Evolutionary conservation across 2,329 filamentous ascomycete species (phyloP), one percentile per base, ranked within the genome.

Genomic region (Lasiodiplodia sp.): DNA sequence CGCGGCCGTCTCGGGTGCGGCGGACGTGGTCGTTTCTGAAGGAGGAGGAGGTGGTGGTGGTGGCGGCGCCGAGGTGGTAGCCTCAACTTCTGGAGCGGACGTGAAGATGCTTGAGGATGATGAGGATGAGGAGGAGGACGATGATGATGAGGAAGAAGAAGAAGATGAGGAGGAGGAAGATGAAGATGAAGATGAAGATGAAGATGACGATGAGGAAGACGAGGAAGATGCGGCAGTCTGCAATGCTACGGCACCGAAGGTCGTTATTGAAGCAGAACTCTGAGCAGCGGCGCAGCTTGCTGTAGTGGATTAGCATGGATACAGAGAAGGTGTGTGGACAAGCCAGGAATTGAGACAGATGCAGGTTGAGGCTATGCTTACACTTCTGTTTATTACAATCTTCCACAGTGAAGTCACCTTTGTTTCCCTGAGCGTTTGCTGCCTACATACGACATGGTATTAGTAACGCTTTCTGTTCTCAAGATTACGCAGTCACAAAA

Each of bases 341-440:
- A 21, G n/a, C 37, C 4, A 23, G 18, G 16, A 7, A 23, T 34
- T 34, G 8, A 34, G 31, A 34, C 31, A 34, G 8, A 34, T 34
- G 7, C 31, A 34, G 31, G 31, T 34, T 7, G 31, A 34, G 31
- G 31, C 31, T 34, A 31, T 37, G 28, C 60, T 40, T 34, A 64
- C 60, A 64, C 25, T 68, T 62, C n/a, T 68, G 66, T 7, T 38
- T 16, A 23, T 58, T 23, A 28, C 66, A 69, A 37, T 56, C 60
- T 28, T 57, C 23, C 11, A 69, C 58, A 25, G 58, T 66, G 3
- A 69, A 49, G 12, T 66, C 67, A 31, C 58, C 67, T 28, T 55
- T 51, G 18, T 69, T 69, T 2, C 62, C 62, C 34, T 55, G 40
- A 10, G 58, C 67, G 40, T 69, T 69, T 5, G 60, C 67, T 25